Conservation (phyloP, 441 rosid genomes). For the Eruca vesicaria region DNA sequence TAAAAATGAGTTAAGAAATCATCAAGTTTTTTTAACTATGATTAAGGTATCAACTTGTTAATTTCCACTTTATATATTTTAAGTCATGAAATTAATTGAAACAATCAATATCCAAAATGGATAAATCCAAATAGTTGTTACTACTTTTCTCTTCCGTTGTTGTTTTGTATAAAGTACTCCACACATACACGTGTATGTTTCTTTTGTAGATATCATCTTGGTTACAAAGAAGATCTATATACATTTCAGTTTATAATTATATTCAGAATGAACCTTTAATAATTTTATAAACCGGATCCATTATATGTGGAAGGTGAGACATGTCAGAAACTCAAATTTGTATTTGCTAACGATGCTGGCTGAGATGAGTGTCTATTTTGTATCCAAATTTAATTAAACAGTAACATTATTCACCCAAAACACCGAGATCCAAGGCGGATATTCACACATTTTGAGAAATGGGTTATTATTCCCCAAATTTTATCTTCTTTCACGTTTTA, state of each 20-base stretch:
- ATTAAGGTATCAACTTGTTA: neutral
- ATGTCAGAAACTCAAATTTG: constrained; percentile 8
- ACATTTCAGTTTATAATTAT: neutral
- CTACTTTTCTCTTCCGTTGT: neutral
- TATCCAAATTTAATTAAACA: neutral
- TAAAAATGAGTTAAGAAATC: neutral
- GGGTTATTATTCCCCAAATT: constrained; percentile 1
- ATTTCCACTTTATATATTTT: neutral
- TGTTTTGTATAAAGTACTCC: neutral
- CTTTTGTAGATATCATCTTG: neutral
- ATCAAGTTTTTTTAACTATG: neutral
- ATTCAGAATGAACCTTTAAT: neutral
- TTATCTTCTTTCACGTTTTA: constrained; percentile 28
- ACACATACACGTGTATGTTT: neutral
- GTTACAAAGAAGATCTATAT: neutral
- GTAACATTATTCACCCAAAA: neutral
- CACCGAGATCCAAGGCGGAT: constrained; percentile 22
- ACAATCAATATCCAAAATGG: constrained; percentile 6
- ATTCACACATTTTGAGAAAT: constrained; percentile 7
- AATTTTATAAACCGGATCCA: neutral
- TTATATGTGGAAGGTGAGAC: neutral
- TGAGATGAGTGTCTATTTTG: neutral
- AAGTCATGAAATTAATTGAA: neutral
- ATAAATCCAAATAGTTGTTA: constrained; percentile 24
- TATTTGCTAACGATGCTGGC: neutral